Evolutionary conservation across 805 yeast species (phyloP), one percentile per base, ranked within the genome.

Genomic region (Pichia rugopelliculosa): DNA sequence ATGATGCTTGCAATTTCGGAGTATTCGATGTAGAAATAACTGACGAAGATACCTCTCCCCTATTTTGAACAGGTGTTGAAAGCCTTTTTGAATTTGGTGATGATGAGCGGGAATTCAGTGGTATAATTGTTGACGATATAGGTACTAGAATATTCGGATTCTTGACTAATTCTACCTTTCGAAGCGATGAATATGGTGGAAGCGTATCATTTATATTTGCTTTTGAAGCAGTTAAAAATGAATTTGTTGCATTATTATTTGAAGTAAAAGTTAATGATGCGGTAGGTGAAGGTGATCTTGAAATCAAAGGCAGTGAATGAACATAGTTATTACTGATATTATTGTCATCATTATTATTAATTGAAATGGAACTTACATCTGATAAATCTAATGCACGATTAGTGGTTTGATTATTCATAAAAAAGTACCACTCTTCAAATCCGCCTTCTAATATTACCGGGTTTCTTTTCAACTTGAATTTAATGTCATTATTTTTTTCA

Each of bases 391-490:
- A 6, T 1, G 7, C n/a, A n/a, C 34, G 34, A n/a, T 30, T 18
- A n/a, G n/a, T 20, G 11, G 8, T 39, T 38, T 46, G 36, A 41
- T 45, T 46, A 37, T 45, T 49, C 47, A 49, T 54, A 24, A 53
- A 55, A 24, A 46, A 52, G n/a, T 47, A 43, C 90, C 91, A 84
- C 59, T 80, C 87, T 18, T 69, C 64, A 48, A 80, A 74, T 0
- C 93, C 95, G 24, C 84, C 87, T 9, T 68, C 66, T 4, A 80
- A 60, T 13, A 77, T 52, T 6, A 76, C 66, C 13, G 74, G 80
- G 47, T 53, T 59, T 52, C 71, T 68, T 62, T 65, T 68, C 49
- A 62, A 56, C 13, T 34, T 41, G 11, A 33, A 45, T 18, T 65
- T 67, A 55, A 58, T 61, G 53, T 65, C 59, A 18, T 67, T 54